Evolutionary conservation across 1,284 basidiomycete species (phyloP), one percentile per base, ranked within the genome.

Genomic region (Ceratobasidium sp.): DNA sequence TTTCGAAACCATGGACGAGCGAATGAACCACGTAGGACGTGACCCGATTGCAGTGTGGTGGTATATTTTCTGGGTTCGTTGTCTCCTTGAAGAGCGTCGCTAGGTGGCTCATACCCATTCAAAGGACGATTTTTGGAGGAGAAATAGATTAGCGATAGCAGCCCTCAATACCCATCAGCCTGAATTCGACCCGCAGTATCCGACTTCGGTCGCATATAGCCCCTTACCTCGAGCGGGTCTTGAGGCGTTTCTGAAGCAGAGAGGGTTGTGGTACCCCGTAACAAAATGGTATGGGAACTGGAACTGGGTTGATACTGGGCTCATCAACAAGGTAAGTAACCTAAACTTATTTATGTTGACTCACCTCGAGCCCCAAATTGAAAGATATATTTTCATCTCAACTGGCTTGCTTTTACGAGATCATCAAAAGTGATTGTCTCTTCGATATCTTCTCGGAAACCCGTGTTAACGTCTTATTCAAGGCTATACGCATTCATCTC

Each of bases 31-130:
- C n/a, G 90, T 93, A 56, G 86, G 89, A 1, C 82, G 82, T 0
- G 88, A 88, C 0, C 86, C 88, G 79, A 84, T 90, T 0, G 85
- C 89, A n/a, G 89, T 90, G 0, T 95, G 93, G 91, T 96, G 94
- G 94, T 95, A 92, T 83, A 87, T 94, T 9, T 90, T 94, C 81
- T 95, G 93, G 91, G 93, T 94, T 79, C 81, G 90, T 83, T 28
- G 48, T 59, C 20, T 26, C 40, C 46, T 70, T 20, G 33, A 68
- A 15, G 64, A 10, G 75, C 33, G 20, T n/a, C 20, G 13, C 17
- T 12, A 50, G 42, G 5, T 61, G 17, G 23, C 9, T 44, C 57
- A 33, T 20, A 9, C 13, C 17, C 5, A 23, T 20, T 20, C 50
- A n/a, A n/a, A 93, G 91, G 92, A 94, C 82, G 93, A 93, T 81